A percentile compares a stretch with the other conserved stretches of the same genome.
Evolutionary conservation across 768 basidiomycete species (phyloP).

Genomic region (Rhizopogon vinicolor): DNA sequence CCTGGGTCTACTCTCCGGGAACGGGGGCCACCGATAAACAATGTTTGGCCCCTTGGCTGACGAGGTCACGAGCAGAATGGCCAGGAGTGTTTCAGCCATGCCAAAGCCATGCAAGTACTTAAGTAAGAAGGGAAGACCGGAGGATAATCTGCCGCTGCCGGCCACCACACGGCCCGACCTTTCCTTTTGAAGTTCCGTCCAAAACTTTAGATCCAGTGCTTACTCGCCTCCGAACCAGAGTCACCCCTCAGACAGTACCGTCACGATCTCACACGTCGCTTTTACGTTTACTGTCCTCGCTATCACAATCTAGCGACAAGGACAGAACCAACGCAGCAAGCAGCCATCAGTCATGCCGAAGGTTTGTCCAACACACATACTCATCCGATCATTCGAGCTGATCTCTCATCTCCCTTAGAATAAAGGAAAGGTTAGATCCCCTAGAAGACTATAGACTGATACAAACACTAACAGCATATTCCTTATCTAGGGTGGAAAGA

Average conservation of each 20-base stretch:
- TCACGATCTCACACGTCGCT: not conserved
- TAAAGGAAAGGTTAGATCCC: conserved; percentile 63
- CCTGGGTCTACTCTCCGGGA: conserved; percentile 52
- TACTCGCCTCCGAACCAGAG: not conserved
- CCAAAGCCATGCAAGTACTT: not conserved
- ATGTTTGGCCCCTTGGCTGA: conserved; percentile 77
- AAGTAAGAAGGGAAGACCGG: not conserved
- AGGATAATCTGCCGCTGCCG: not conserved
- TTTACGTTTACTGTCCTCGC: not conserved
- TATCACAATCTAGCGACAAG: not conserved
- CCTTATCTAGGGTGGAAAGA: conserved; percentile 85
- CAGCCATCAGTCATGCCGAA: conserved; percentile 41
- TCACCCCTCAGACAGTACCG: not conserved
- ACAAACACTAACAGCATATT: not conserved
- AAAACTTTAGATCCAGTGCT: not conserved
- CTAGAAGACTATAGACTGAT: not conserved
- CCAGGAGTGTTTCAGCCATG: conserved; percentile 79
- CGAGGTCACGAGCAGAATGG: conserved; percentile 78
- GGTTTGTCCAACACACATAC: conserved; percentile 25
- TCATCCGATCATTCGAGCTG: conserved; percentile 9
- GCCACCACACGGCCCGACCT: not conserved
- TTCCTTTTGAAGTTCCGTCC: not conserved
- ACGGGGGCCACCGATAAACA: conserved; percentile 84
- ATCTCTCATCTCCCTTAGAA: conserved; percentile 37
- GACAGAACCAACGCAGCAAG: conserved; percentile 11